Conservation (phyloP, 805 yeast genomes). For the Metschnikowia anglica region DNA sequence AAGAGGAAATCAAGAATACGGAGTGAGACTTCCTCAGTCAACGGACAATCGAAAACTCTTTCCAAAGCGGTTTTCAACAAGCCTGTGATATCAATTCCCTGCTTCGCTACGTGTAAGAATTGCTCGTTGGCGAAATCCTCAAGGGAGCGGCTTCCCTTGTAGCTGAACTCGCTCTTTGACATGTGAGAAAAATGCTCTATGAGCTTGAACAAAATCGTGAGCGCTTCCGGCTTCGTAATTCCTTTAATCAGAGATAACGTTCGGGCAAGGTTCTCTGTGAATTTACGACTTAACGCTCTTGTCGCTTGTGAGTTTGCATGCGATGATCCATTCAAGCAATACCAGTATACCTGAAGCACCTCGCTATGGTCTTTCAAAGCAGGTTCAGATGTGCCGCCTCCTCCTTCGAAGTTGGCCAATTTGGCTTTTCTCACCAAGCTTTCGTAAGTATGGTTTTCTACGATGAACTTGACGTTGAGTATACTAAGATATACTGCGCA, state of each 20-base stretch:
- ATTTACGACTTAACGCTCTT: background rate
- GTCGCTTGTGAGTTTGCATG: background rate
- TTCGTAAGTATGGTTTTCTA: slow-evolving; percentile 30
- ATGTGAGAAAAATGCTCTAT: slow-evolving; percentile 13
- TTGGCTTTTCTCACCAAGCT: slow-evolving; percentile 31
- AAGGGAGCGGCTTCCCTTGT: slow-evolving; percentile 35
- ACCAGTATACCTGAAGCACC: slow-evolving; percentile 31
- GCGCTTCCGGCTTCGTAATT: slow-evolving; percentile 27
- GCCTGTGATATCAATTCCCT: slow-evolving; percentile 33
- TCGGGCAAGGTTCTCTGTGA: slow-evolving; percentile 2
- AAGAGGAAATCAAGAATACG: slow-evolving; percentile 36
- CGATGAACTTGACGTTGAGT: slow-evolving; percentile 30
- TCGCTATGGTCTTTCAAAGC: slow-evolving; percentile 17
- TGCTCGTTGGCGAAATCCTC: slow-evolving; percentile 32
- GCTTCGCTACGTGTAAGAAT: slow-evolving; percentile 35
- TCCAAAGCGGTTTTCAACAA: slow-evolving; percentile 20
- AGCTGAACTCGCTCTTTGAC: slow-evolving; percentile 30
- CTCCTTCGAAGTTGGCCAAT: slow-evolving; percentile 7
- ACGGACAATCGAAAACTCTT: background rate
- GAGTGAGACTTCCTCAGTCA: slow-evolving; percentile 3
- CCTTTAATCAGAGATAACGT: slow-evolving; percentile 22
- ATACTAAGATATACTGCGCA: slow-evolving; percentile 34
- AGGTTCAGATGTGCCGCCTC: background rate
- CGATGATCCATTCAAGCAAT: slow-evolving; percentile 23
- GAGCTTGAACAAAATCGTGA: slow-evolving; percentile 36